A percentile compares a stretch with the other conserved stretches of the same genome.
Evolutionary conservation across 306 rosid genomes (phyloP).

Genomic region (Sindora glabra): DNA sequence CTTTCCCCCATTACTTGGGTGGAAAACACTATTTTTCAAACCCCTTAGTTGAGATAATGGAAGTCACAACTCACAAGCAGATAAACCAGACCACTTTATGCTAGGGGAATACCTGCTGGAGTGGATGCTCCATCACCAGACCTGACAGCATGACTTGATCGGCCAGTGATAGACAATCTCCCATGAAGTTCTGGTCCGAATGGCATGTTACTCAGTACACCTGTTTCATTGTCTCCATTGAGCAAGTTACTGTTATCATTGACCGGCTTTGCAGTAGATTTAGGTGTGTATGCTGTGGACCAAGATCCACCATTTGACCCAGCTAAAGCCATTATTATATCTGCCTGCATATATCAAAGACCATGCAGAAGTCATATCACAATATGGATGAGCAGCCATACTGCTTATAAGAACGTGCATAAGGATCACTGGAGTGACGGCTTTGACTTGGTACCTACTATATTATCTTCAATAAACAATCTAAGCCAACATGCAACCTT

Average conservation of each 20-base stretch:
- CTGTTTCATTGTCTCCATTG: constrained; percentile 62
- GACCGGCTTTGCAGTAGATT: constrained; percentile 38
- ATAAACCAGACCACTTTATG: neutral
- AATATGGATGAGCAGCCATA: neutral
- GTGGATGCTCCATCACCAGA: constrained; percentile 40
- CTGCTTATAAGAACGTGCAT: too few relatives aligned
- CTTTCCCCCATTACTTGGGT: too few relatives aligned
- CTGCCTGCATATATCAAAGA: constrained; percentile 84
- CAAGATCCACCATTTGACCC: constrained; percentile 98
- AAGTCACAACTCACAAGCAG: too few relatives aligned
- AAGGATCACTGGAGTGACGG: too few relatives aligned
- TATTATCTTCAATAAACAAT: too few relatives aligned
- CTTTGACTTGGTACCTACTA: too few relatives aligned
- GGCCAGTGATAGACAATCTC: constrained; percentile 37
- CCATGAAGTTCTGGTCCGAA: constrained; percentile 48
- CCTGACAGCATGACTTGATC: constrained; percentile 44
- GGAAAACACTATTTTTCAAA: too few relatives aligned
- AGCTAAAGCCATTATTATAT: constrained; percentile 92
- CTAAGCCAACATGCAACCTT: too few relatives aligned
- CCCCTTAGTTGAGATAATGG: too few relatives aligned
- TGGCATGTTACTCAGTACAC: constrained; percentile 32
- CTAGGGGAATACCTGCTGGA: constrained; percentile 40
- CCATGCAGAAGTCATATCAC: too few relatives aligned
- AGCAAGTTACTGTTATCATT: constrained; percentile 41
- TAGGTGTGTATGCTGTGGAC: constrained; percentile 77